Evolutionary conservation across 2,329 filamentous ascomycete species (phyloP).

Genomic region (Clonostachys rosea): DNA sequence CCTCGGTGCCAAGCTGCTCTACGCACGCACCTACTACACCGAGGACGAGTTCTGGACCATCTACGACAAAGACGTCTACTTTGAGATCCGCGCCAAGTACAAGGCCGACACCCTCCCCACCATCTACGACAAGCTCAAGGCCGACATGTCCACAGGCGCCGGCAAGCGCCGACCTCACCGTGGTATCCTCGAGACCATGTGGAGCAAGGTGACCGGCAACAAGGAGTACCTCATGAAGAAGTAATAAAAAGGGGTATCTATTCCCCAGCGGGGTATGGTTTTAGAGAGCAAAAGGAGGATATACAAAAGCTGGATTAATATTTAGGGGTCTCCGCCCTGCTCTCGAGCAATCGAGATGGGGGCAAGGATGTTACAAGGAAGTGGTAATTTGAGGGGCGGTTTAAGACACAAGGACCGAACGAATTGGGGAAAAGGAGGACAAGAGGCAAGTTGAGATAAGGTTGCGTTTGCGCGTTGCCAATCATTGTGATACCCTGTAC

Average conservation of each 20-base stretch:
- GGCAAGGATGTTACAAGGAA: too few relatives aligned
- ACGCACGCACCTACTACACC: conserved; percentile 49
- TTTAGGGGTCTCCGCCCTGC: too few relatives aligned
- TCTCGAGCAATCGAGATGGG: too few relatives aligned
- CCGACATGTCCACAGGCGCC: conserved; percentile 16
- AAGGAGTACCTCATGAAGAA: conserved; percentile 19
- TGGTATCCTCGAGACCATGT: conserved; percentile 19
- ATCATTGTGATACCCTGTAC: too few relatives aligned
- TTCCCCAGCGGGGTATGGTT: not conserved
- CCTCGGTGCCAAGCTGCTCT: conserved; percentile 50
- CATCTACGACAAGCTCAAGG: conserved; percentile 48
- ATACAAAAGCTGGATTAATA: too few relatives aligned
- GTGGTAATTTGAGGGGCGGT: too few relatives aligned
- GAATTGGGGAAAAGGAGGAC: too few relatives aligned
- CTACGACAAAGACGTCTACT: conserved; percentile 43
- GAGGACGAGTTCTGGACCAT: conserved; percentile 49
- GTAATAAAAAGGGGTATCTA: not conserved
- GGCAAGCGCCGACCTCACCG: conserved; percentile 14
- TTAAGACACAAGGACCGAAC: too few relatives aligned
- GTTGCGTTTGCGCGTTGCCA: too few relatives aligned
- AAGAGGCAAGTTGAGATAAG: too few relatives aligned
- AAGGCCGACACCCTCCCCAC: conserved; percentile 38
- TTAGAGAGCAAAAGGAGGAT: too few relatives aligned
- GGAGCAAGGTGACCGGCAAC: conserved; percentile 18
- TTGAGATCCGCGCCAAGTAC: conserved; percentile 41